Evolutionary conservation across 2,329 filamentous ascomycete species (phyloP).

Genomic region (Clarireedia monteithiana): DNA sequence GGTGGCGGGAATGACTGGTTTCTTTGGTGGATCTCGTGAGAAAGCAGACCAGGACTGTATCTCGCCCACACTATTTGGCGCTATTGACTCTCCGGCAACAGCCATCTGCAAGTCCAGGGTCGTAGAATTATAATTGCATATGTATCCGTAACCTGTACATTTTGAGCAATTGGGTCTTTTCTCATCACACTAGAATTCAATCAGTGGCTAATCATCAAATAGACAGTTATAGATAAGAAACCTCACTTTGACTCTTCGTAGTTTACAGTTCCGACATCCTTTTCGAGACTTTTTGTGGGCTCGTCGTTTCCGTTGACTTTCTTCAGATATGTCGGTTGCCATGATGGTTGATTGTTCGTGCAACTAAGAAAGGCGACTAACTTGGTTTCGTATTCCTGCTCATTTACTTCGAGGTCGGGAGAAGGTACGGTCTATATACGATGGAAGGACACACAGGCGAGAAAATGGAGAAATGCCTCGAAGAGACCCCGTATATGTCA

Average conservation of each 20-base stretch:
- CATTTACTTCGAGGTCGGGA: too few species aligned
- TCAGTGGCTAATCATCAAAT: background rate
- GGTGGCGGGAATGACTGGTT: background rate
- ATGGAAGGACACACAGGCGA: conserved; percentile 1
- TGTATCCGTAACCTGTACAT: conserved; percentile 40
- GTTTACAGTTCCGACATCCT: conserved; percentile 50
- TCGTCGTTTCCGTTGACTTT: conserved; percentile 13
- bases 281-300: conserved; percentile 45
- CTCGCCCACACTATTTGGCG: background rate
- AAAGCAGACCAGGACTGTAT: background rate
- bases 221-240: too few species aligned
- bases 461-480: background rate
- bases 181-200: conserved; percentile 45
- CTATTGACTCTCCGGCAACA: background rate
- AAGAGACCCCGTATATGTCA: background rate
- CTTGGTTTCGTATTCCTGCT: too few species aligned
- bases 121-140: conserved; percentile 38
- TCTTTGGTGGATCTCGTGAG: too few species aligned
- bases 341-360: background rate
- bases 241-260: conserved; percentile 43
- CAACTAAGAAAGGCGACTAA: background rate
- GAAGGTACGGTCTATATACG: background rate
- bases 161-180: conserved; percentile 39
- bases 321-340: background rate
- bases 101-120: conserved; percentile 28